Conservation (phyloP, 208 protist species). For the Cochliopodium minus region DNA sequence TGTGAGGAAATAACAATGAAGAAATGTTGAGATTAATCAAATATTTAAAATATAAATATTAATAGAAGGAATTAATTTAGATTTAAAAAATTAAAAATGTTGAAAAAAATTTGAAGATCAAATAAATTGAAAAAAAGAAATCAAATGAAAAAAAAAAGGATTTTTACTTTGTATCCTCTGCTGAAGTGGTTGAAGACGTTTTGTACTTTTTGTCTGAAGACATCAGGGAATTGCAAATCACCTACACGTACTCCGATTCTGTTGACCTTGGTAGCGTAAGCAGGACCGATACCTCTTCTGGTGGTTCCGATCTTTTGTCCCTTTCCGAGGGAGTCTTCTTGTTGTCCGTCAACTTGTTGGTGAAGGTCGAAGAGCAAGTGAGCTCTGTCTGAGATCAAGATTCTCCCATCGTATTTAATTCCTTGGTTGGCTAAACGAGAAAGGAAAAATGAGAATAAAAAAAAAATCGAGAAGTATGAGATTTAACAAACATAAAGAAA, state of each 20-base stretch:
- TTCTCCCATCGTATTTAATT: slow-evolving; percentile 18
- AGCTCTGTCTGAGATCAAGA: slow-evolving; percentile 41
- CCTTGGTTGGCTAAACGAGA: no score
- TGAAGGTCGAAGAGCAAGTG: slow-evolving; percentile 54
- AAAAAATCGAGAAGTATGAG: no score
- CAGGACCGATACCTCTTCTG: slow-evolving; percentile 34
- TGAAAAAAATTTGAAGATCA: no score
- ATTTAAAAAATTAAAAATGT: no score
- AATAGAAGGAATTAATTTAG: no score
- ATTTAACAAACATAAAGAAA: no score
- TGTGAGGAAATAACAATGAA: no score
- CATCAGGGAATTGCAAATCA: slow-evolving; percentile 27
- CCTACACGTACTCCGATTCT: slow-evolving; percentile 28
- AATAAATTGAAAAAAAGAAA: no score
- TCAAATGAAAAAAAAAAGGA: no score
- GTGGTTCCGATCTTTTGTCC: slow-evolving; percentile 24
- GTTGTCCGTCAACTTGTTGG: slow-evolving; percentile 26
- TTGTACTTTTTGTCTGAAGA: slow-evolving; percentile 26
- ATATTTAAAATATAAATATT: no score
- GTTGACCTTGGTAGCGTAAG: slow-evolving; percentile 26
- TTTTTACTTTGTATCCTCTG: neutral
- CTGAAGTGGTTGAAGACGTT: slow-evolving; percentile 9
- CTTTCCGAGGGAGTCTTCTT: slow-evolving; percentile 10
- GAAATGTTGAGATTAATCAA: no score
- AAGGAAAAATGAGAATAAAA: no score